Conservation (phyloP, 805 yeast species). For the Wickerhamomyces canadensis region DNA sequence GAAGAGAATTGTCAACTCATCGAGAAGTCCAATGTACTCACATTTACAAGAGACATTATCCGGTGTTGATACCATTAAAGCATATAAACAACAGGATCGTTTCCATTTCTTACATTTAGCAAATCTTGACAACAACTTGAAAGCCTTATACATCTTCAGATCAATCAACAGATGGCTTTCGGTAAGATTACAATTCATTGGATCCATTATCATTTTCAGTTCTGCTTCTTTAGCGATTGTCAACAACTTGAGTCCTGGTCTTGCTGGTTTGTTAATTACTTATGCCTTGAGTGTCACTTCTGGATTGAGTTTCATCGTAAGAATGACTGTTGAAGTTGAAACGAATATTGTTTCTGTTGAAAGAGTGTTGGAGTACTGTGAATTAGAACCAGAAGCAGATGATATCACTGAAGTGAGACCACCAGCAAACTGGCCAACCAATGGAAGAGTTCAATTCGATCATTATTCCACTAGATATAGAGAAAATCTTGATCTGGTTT, state of each 20-base stretch:
- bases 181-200: slow-evolving; percentile 55
- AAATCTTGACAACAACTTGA: slow-evolving; percentile 75
- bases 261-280: slow-evolving; percentile 61
- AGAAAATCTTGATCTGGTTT: slow-evolving; percentile 52
- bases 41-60: slow-evolving; percentile 75
- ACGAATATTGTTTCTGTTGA: slow-evolving; percentile 62
- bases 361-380: slow-evolving; percentile 56
- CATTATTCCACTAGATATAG: slow-evolving; percentile 58
- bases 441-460: slow-evolving; percentile 44
- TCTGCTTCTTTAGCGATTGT: slow-evolving; percentile 44
- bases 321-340: slow-evolving; percentile 59
- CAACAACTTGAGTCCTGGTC: slow-evolving; percentile 47
- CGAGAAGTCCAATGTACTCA: slow-evolving; percentile 75
- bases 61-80: slow-evolving; percentile 76
- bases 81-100: slow-evolving; percentile 61
- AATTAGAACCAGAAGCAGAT: slow-evolving; percentile 40
- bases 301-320: slow-evolving; percentile 49
- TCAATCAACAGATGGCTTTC: slow-evolving; percentile 68
- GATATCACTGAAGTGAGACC: slow-evolving; percentile 44
- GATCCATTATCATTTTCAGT: slow-evolving; percentile 47
- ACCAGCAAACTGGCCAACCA: slow-evolving; percentile 45
- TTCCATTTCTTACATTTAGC: slow-evolving; percentile 56
- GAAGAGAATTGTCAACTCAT: slow-evolving; percentile 62
- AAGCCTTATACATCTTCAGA: slow-evolving; percentile 58
- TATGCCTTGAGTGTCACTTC: slow-evolving; percentile 55